Percentiles rank a stretch among this genome's conserved stretches.
Evolutionary conservation across 73 alveolate genomes (phyloP).

Genomic region (Paramecium biaurelia): DNA sequence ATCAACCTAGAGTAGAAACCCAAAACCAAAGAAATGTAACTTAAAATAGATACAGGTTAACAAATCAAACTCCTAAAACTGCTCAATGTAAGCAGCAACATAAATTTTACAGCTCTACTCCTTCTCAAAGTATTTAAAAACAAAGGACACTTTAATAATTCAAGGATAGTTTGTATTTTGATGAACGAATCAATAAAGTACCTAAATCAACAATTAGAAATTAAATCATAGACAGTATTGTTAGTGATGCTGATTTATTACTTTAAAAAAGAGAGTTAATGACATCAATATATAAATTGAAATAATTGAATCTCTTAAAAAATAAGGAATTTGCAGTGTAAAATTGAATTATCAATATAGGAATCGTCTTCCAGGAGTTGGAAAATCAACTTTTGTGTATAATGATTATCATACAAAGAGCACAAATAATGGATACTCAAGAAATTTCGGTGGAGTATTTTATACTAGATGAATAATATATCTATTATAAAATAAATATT

Average conservation of each 20-base stretch:
- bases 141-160: slow-evolving; percentile 32
- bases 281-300: slow-evolving; percentile 46
- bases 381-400: slow-evolving; percentile 51
- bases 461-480: slow-evolving; percentile 56
- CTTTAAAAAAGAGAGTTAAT: slow-evolving; percentile 11
- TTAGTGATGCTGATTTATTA: slow-evolving; percentile 56
- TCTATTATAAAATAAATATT: not conserved
- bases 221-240: slow-evolving; percentile 58
- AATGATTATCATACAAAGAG: slow-evolving; percentile 64
- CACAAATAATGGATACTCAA: slow-evolving; percentile 62
- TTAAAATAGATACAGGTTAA: not conserved
- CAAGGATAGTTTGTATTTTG: slow-evolving; percentile 57
- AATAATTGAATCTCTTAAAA: slow-evolving; percentile 44
- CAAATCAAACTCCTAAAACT: not conserved
- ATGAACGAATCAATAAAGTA: slow-evolving; percentile 59
- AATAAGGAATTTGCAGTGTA: slow-evolving; percentile 53
- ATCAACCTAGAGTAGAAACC: not conserved
- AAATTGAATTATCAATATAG: not conserved
- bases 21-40: slow-evolving; percentile 24
- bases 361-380: slow-evolving; percentile 51
- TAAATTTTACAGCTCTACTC: not conserved
- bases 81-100: not conserved
- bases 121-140: not conserved
- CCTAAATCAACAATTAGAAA: slow-evolving; percentile 61
- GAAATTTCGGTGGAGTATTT: slow-evolving; percentile 63